Percentiles rank a stretch among this genome's conserved stretches.
Conservation (phyloP, 2,329 filamentous ascomycete species). For the Calonectria pseudoreteaudii region DNA sequence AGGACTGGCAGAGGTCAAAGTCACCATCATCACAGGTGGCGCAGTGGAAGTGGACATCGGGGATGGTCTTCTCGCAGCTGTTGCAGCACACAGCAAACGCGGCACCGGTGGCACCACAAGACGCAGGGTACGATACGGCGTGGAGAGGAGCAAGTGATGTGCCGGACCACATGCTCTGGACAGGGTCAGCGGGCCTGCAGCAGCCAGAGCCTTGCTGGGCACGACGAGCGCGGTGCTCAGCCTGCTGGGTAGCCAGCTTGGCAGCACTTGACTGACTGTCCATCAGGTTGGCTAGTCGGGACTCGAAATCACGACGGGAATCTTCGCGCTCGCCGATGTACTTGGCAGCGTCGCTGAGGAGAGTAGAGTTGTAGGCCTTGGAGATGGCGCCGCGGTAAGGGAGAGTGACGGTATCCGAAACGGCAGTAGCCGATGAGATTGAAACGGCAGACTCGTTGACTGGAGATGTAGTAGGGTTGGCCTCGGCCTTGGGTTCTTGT, state of each 20-base stretch:
- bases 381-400: slow-evolving; percentile 40
- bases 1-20: slow-evolving; percentile 89
- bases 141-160: slow-evolving; percentile 3
- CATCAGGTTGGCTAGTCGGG: slow-evolving; percentile 42
- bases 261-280: slow-evolving; percentile 33
- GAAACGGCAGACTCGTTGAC: slow-evolving; percentile 35
- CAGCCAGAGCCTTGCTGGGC: neutral
- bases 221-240: slow-evolving; percentile 9
- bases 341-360: slow-evolving; percentile 44
- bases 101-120: slow-evolving; percentile 33
- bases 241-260: slow-evolving; percentile 9
- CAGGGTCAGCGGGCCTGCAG: slow-evolving; percentile 3
- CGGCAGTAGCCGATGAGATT: slow-evolving; percentile 27
- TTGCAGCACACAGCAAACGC: slow-evolving; percentile 93
- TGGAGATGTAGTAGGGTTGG: slow-evolving; percentile 31
- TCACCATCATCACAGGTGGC: slow-evolving; percentile 93
- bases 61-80: slow-evolving; percentile 82
- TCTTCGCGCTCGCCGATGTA: slow-evolving; percentile 37
- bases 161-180: slow-evolving; percentile 18
- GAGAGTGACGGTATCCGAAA: slow-evolving; percentile 35
- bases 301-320: slow-evolving; percentile 43
- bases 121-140: slow-evolving; percentile 2
- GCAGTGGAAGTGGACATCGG: slow-evolving; percentile 92
- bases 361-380: slow-evolving; percentile 42
- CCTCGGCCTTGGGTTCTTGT: slow-evolving; percentile 26